Evolutionary conservation across 2,329 filamentous ascomycete species (phyloP), one percentile per base, ranked within the genome.

Genomic region (Ophiosphaerella herpotricha): DNA sequence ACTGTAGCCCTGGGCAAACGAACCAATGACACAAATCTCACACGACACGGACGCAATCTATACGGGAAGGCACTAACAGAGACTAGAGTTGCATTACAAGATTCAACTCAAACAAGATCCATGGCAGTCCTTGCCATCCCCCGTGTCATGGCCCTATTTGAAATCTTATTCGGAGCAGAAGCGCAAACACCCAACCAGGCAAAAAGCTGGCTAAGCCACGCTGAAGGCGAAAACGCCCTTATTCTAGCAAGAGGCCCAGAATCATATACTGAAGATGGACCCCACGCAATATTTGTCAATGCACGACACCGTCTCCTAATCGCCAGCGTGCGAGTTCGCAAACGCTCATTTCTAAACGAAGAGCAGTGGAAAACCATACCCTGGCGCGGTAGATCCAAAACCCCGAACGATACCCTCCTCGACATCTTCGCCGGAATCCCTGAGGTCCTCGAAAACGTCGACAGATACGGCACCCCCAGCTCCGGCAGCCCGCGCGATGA

Each of bases 331-430:
- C 80, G 83, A 34, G 40, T 53, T 12, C 54, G 72, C 26, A 70
- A 62, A 41, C 51, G 58, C 3, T 68, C 64, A 5, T 55, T 69
- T 14, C 41, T 75, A 14, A 66, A 70, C 13, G 57, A 60, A 2
- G 48, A 58, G 12, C 59, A 60, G 16, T 75, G 72, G 73, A 71
- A 70, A 36, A 73, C 60, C 1, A 40, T 71, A 4, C 73, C 73
- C 2, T 75, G 72, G 73, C 57, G 39, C 23, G 60, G 54, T 13
- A 55, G 60, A 33, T 55, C 55, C 16, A 71, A 73, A 47, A 67
- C 65, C 2, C 60, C 68, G 21, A 67, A 69, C 29, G 73, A 75
- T 45, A 49, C 48, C 4, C 57, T 75, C 16, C 44, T 74, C 5
- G 71, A 74, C 46, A 62, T 72, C 11, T 48, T 71, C 7, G 64